Evolutionary conservation across 2,329 filamentous ascomycete genomes (phyloP), one percentile per base, ranked within the genome.

Genomic region (Ambrosiella beaveri): DNA sequence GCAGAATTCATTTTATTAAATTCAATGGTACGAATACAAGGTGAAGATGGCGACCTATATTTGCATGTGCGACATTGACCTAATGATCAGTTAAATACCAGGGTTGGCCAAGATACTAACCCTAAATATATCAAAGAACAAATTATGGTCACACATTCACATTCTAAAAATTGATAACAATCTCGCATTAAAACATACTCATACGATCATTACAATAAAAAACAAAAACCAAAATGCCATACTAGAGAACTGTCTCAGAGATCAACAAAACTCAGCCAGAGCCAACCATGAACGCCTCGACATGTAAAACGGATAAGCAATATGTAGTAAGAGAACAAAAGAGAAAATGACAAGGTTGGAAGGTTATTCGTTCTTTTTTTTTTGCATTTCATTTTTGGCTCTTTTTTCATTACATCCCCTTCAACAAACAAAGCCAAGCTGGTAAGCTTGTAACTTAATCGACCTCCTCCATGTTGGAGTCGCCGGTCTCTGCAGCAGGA

Each of bases 391-490:
- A 53, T n/a, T 53, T 53, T 53, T 53, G 37, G 51, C 35, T 35
- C 35, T 53, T 53, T 52, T 53, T 38, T 37, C 38, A 38, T 38
- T 53, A n/a, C 51, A 37, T 53, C 35, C 51, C 35, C 51, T 37
- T 36, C 51, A 40, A 53, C 50, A 53, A 38, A 53, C 38, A 35
- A 37, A 38, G 15, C n/a, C 13, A 38, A 12, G 35, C 12, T 36
- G 9, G 35, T n/a, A n/a, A 53, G 36, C 17, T 41, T 50, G 50
- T 39, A 61, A 64, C 68, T 78, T 95, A 98, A 81, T 98, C 93
- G 71, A 98, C 93, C 83, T 98, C 93, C 84, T 98, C 93, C 93
- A 98, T 98, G 72, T 90, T 85, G 77, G 86, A 94, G 82, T 95
- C 89, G 66, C 84, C 85, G 64, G 85, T 75, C 71, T 80, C 79